These are phyloP conservation scores for Penicillium sp. DNA, from an alignment of 2,329 filamentous ascomycete genomes.

Conservation along the genomic window DNA sequence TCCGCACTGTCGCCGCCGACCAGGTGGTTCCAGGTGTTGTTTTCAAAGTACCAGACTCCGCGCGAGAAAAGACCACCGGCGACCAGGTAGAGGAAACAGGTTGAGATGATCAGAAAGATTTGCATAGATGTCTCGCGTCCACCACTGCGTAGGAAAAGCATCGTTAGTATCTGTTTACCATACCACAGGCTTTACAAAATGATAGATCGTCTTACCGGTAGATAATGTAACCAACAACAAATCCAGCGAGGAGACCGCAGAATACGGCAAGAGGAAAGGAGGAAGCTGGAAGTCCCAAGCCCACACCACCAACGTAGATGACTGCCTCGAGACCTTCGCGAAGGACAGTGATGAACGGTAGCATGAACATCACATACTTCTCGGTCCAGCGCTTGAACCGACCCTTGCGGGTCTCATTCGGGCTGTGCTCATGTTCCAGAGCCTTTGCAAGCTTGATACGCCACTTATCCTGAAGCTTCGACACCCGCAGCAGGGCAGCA, in stretches of 20 bases:
- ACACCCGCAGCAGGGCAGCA: slow-evolving; percentile 77
- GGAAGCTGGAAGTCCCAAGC: slow-evolving; percentile 74
- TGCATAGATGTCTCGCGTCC: slow-evolving; percentile 72
- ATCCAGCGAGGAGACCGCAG: slow-evolving; percentile 71
- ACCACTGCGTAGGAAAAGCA: slow-evolving; percentile 48
- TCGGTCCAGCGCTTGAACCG: slow-evolving; percentile 69
- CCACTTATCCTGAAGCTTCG: slow-evolving; percentile 88
- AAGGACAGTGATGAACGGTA: slow-evolving; percentile 87
- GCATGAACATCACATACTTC: slow-evolving; percentile 83
- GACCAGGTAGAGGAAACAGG: slow-evolving; percentile 83
- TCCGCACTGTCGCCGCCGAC: slow-evolving; percentile 61
- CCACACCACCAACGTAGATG: slow-evolving; percentile 84
- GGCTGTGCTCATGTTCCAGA: slow-evolving; percentile 55
- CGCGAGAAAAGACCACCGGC: slow-evolving; percentile 82
- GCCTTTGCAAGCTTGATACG: slow-evolving; percentile 76
- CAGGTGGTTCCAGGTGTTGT: slow-evolving; percentile 57
- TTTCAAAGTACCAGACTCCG: slow-evolving; percentile 75
- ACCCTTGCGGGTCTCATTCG: slow-evolving; percentile 46
- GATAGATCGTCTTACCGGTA: slow-evolving; percentile 67
- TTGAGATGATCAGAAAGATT: slow-evolving; percentile 79
- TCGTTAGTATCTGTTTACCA: background rate
- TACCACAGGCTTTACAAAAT: background rate
- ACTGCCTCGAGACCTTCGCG: slow-evolving; percentile 86
- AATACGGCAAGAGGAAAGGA: slow-evolving; percentile 80
- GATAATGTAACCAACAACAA: slow-evolving; percentile 71